Base-by-base conservation (phyloP, 768 basidiomycete genomes). In the Termitomyces heimii region DNA sequence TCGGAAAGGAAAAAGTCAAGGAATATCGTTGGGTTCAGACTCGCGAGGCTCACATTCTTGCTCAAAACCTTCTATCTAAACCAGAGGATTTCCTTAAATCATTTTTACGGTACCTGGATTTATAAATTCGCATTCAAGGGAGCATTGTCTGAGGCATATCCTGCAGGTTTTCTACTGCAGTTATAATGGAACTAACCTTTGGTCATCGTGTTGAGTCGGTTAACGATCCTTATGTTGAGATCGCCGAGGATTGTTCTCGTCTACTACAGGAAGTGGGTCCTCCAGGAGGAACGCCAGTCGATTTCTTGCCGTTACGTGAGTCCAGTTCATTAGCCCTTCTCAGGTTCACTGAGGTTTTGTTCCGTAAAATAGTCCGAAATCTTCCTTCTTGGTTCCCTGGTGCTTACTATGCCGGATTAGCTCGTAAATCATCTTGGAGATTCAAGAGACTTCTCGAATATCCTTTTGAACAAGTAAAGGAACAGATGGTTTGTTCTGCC, bases 381-480 rank as follows among this genome's bases (percentile, higher is more conserved):
- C 58, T 73, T 14, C 72, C 72, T 6, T 54, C 60, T 0, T 73
- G 73, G 73, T 67, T 73, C 47, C 71, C 71, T 6, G 68, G 72
- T 13, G 52, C 67, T 4, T 59, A 65, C 29, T 68, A 63, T n/a
- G 63, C 60, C 0, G 45, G 29, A 9, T 59, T 54, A 9, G 69
- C 71, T 10, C 34, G 56, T 1, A 47, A 62, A 10, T 63, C 70
- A 12, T 54, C 35, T 18, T 37, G 35, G 35, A 18, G 35, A 37
- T 37, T 37, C 39, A 26, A 14, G n/a, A 35, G 18, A 32, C 59
- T 60, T 6, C 22, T 39, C 2, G 44, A 57, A 18, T 59, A 56
- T 18, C 56, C 58, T 5, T 56, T 55, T 24, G 49, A 55, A 12
- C 34, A 53, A 29, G 58, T 62, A 13, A 71, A 68, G 58, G 39